Conservation (phyloP, 1,139 yeast genomes). For the Saccharomyces hybrid region DNA sequence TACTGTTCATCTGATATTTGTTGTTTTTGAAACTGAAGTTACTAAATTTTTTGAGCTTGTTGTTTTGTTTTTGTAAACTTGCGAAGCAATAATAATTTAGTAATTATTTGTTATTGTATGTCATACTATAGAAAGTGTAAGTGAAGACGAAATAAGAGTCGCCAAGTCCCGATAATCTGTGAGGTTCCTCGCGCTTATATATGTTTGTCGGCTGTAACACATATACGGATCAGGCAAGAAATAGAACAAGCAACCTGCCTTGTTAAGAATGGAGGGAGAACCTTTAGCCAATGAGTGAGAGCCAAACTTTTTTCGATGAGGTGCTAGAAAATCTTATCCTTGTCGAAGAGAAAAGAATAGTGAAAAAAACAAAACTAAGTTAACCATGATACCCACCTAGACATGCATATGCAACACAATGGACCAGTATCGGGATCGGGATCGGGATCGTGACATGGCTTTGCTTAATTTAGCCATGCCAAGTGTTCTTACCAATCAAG, state of each 20-base stretch:
- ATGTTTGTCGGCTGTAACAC: background rate
- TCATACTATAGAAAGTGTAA: background rate
- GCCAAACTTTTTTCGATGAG: too few species aligned
- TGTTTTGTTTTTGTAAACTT: slow-evolving; percentile 12
- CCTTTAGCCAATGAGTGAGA: too few species aligned
- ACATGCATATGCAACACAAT: background rate
- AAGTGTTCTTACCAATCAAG: background rate
- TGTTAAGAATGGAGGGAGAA: too few species aligned
- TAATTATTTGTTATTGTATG: background rate
- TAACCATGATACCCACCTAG: background rate
- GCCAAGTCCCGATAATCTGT: background rate
- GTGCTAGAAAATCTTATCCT: too few species aligned
- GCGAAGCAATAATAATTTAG: slow-evolving; percentile 3
- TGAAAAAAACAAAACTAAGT: background rate
- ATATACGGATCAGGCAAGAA: background rate
- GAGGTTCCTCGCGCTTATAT: slow-evolving; percentile 8
- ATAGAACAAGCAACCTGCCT: too few species aligned
- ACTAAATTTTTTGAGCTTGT: background rate
- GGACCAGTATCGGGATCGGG: background rate
- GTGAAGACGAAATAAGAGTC: background rate
- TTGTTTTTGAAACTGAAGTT: background rate
- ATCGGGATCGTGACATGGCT: background rate
- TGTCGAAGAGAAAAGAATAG: background rate
- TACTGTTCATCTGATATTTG: background rate
- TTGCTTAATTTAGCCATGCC: background rate